A percentile compares a stretch with the other conserved stretches of the same genome.
These are phyloP conservation scores for Ophiocordyceps sinensis DNA, from an alignment of 2,329 filamentous ascomycete genomes.

Conservation along the genomic window DNA sequence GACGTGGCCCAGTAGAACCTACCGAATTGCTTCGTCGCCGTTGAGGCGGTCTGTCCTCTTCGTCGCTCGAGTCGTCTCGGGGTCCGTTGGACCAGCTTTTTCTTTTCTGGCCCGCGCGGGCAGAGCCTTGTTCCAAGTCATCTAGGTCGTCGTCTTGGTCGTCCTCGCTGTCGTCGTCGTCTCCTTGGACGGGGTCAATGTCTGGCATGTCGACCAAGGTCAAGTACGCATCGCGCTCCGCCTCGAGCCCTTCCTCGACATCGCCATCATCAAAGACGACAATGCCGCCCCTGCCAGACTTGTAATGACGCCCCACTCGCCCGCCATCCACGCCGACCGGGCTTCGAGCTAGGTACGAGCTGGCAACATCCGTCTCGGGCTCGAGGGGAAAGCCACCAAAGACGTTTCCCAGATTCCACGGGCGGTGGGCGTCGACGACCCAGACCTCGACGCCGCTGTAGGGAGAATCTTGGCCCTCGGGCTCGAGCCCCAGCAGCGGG, in stretches of 20 bases:
- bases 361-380: conserved; percentile 30
- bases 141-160: conserved; percentile 42
- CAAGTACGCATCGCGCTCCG: conserved; percentile 69
- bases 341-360: conserved; percentile 34
- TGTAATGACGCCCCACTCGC: conserved; percentile 56
- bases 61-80: conserved; percentile 56
- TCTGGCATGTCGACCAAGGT: conserved; percentile 86
- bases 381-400: conserved; percentile 60
- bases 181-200: conserved; percentile 61
- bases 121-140: conserved; percentile 18
- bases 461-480: conserved; percentile 48
- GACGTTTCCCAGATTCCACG: conserved; percentile 90
- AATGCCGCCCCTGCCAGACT: conserved; percentile 69
- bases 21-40: conserved; percentile 81
- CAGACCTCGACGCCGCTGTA: conserved; percentile 87
- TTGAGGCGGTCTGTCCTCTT: conserved; percentile 63
- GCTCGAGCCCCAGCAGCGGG: conserved; percentile 55
- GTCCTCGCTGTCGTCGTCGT: conserved; percentile 57
- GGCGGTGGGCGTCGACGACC: conserved; percentile 81
- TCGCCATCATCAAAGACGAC: conserved; percentile 95
- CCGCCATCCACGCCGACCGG: conserved; percentile 58
- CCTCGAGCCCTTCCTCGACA: conserved; percentile 65
- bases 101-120: conserved; percentile 49
- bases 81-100: conserved; percentile 65
- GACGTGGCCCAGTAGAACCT: conserved; percentile 16